phyloP scores from a whole-genome alignment of 148 eudicot genomes.

The Rhododendron ovatum region DNA sequence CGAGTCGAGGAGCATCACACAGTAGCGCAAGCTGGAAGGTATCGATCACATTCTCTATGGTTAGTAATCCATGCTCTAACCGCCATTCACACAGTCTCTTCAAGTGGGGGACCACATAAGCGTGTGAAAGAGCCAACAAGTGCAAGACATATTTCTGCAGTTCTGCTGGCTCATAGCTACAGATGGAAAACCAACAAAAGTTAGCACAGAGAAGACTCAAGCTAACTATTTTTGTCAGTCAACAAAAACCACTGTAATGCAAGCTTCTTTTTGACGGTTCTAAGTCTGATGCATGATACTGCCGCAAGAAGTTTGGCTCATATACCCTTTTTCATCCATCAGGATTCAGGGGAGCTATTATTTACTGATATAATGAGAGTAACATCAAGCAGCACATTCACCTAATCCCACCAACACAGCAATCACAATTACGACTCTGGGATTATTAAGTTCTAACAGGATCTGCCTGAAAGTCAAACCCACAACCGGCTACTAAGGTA shows the following conservation, averaged over 20 bases:
- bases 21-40: conserved; percentile 79
- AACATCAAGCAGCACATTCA: background rate
- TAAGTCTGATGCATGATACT: background rate
- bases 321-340: background rate
- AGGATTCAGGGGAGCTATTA: background rate
- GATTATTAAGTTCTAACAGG: no score
- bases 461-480: background rate
- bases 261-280: background rate
- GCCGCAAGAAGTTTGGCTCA: background rate
- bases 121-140: conserved; percentile 78
- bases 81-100: conserved; percentile 57
- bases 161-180: conserved; percentile 63
- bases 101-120: conserved; percentile 62
- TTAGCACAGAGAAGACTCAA: conserved; percentile 14
- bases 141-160: conserved; percentile 59
- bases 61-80: conserved; percentile 56
- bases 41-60: conserved; percentile 56
- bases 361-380: background rate
- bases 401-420: background rate
- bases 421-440: background rate
- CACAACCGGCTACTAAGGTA: background rate
- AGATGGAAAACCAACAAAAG: background rate
- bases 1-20: conserved; percentile 81
- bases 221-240: background rate
- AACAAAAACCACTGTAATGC: background rate